These are phyloP conservation scores for Plasmodium gonderi DNA, from an alignment of 169 alveolate species.

Conservation along the genomic window DNA sequence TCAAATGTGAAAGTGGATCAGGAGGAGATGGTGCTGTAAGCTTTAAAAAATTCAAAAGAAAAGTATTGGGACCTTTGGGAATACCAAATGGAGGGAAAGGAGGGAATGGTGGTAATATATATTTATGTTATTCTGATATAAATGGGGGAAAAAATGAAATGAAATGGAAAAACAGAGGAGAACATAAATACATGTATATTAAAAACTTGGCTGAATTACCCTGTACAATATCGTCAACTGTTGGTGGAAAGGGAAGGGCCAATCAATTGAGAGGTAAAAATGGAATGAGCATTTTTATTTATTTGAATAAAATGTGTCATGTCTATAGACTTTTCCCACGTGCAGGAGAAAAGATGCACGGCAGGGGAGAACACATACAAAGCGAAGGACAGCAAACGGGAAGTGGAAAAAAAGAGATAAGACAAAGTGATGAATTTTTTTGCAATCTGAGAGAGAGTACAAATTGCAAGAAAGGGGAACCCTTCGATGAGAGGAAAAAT, in stretches of 20 bases:
- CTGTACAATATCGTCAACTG: constrained; percentile 28
- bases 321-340: constrained; percentile 16
- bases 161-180: constrained; percentile 11
- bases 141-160: not conserved
- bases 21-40: constrained; percentile 70
- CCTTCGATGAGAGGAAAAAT: not conserved
- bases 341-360: not conserved
- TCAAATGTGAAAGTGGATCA: constrained; percentile 57
- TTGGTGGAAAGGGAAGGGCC: constrained; percentile 47
- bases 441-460: not conserved
- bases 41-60: constrained; percentile 49
- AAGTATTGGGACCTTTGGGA: constrained; percentile 51
- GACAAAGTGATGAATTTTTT: not conserved
- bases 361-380: not conserved
- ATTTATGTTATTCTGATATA: constrained; percentile 22
- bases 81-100: constrained; percentile 76
- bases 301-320: constrained; percentile 56
- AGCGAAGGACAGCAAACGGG: not conserved
- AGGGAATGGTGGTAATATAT: constrained; percentile 64
- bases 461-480: not conserved
- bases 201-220: constrained; percentile 49
- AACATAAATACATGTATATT: constrained; percentile 28
- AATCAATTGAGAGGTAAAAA: constrained; percentile 58
- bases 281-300: constrained; percentile 38
- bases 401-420: too few species aligned